Conservation (phyloP, 805 yeast species). For the Spathaspora passalidarum region DNA sequence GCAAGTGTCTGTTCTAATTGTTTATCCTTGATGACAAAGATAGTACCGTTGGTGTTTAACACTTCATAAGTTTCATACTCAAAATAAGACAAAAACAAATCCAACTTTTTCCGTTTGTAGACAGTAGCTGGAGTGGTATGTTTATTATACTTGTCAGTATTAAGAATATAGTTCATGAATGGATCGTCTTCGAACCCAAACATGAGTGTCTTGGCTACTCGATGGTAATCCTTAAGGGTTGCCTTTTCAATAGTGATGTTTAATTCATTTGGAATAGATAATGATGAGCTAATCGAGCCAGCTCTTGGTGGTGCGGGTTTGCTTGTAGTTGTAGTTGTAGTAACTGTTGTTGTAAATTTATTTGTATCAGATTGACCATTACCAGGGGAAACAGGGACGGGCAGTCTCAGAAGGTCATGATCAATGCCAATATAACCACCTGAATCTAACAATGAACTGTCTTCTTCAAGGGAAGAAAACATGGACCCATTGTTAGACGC, state of each 20-base stretch:
- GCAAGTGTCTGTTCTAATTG: conserved; percentile 36
- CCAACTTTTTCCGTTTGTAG: conserved; percentile 32
- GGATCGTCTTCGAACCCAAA: conserved; percentile 55
- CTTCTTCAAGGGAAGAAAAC: background rate
- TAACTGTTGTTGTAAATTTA: background rate
- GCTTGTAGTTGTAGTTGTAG: background rate
- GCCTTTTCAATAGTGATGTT: conserved; percentile 18
- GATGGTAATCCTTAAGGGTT: conserved; percentile 45
- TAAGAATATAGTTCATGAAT: conserved; percentile 48
- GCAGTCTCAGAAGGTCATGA: conserved; percentile 11
- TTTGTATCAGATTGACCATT: conserved; percentile 1
- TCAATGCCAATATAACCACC: background rate
- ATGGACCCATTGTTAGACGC: background rate
- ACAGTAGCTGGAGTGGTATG: conserved; percentile 10
- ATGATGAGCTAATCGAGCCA: background rate
- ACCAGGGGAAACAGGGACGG: conserved; percentile 6
- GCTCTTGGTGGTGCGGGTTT: background rate
- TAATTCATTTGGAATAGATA: conserved; percentile 13
- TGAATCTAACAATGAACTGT: background rate
- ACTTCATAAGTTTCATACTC: conserved; percentile 54
- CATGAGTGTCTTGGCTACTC: conserved; percentile 53
- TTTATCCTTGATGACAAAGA: conserved; percentile 47
- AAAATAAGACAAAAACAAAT: conserved; percentile 47
- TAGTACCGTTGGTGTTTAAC: conserved; percentile 47
- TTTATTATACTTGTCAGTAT: conserved; percentile 33